phyloP scores from a whole-genome alignment of 495 filamentous ascomycete species.

The Podospora tetraspora region DNA sequence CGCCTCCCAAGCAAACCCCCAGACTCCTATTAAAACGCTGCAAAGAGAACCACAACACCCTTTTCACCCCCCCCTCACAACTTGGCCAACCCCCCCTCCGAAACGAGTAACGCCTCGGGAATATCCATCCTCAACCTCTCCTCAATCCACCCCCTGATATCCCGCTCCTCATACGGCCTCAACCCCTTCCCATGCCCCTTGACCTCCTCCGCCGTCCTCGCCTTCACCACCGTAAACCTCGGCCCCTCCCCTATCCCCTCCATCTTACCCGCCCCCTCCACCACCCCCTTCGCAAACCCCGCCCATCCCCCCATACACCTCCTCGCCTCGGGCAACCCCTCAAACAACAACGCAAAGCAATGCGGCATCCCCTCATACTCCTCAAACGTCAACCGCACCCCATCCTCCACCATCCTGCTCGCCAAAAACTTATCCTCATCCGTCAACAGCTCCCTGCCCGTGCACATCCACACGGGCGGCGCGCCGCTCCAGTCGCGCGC shows the following conservation, averaged over 20 bases:
- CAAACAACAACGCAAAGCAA: conserved; percentile 65
- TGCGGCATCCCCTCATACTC: conserved; percentile 89
- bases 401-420: conserved; percentile 51
- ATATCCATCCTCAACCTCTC: not conserved
- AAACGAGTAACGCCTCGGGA: not conserved
- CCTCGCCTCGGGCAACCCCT: conserved; percentile 40
- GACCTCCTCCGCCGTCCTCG: conserved; percentile 50
- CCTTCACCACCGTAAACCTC: conserved; percentile 48
- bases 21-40: conserved; percentile 30
- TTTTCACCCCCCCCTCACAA: not conserved
- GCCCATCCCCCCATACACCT: conserved; percentile 54
- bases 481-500: conserved; percentile 60
- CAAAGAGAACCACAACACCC: not conserved
- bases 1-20: conserved; percentile 21
- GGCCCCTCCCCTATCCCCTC: conserved; percentile 23
- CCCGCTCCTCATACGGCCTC: conserved; percentile 46
- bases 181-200: conserved; percentile 49
- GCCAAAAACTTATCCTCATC: conserved; percentile 67
- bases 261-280: conserved; percentile 23
- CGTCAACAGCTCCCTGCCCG: conserved; percentile 74
- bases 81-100: not conserved
- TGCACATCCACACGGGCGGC: conserved; percentile 66
- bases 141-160: conserved; percentile 48
- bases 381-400: conserved; percentile 62
- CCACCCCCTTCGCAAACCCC: conserved; percentile 49